Base-by-base conservation (phyloP, 2,329 filamentous ascomycete species). In the Arthrobotrys megalospora region DNA sequence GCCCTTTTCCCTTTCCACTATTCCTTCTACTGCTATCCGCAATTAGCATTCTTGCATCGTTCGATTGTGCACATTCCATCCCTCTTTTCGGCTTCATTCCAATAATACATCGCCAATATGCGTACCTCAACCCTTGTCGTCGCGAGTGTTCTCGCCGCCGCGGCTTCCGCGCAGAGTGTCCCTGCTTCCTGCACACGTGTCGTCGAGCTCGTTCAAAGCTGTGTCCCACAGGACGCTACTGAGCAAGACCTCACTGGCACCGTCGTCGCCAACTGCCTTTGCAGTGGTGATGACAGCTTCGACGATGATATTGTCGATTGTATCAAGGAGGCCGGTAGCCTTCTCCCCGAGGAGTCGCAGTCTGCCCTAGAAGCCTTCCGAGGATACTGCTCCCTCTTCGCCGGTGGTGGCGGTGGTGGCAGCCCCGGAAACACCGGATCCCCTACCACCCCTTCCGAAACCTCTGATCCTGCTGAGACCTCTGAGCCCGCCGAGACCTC, bases 101-200 rank as follows among this genome's bases (percentile, higher is more conserved):
- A 63, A 55, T 48, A 24, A n/a, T 60, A 36, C 24, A 7, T 16
- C 47, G 6, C 14, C 43, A 72, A 67, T 4, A 72, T 71, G 73
- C 19, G 53, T 28, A 41, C 36, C 50, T 45, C 50, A 14, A 41
- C 62, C 14, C 36, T 78, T 45, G 6, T 58, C 36, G 3, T 68
- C 45, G 67, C 67, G 8, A 50, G 67, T 52, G 34, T 68, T 21
- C 50, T 77, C n/a, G 67, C 67, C 14, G 52, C 43, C 10, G 55
- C 67, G 24, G 75, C 58, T 14, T 62, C 75, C 8, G 66, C 72
- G 4, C 72, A 77, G 36, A 45, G 34, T 10, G n/a, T 68, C n/a
- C 75, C 75, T 14, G 50, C 32, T 1, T 47, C 52, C 11, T 78
- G 67, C 47, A 7, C 1, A 8, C 2, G n/a, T 6, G 62, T 68